A percentile compares a stretch with the other conserved stretches of the same genome.
phyloP scores from a whole-genome alignment of 2,329 filamentous ascomycete species.

The Zarea fungicola region DNA sequence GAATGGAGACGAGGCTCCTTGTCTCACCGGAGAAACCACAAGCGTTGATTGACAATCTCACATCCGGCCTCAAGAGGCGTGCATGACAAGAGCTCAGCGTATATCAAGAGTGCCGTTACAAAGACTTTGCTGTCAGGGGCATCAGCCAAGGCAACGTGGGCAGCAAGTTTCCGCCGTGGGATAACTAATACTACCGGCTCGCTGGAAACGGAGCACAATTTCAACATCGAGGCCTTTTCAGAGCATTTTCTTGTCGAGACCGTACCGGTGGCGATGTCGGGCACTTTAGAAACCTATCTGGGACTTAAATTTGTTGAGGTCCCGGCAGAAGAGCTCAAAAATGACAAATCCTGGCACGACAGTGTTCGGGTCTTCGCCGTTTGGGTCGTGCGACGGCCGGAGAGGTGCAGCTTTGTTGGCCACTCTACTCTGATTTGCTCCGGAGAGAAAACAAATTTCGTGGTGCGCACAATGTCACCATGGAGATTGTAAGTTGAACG shows the following conservation, averaged over 20 bases:
- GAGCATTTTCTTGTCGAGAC: conserved; percentile 52
- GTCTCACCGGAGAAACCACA: conserved; percentile 47
- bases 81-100: not conserved
- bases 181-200: conserved; percentile 41
- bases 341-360: conserved; percentile 32
- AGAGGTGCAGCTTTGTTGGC: conserved; percentile 48
- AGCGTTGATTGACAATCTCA: not conserved
- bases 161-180: conserved; percentile 12
- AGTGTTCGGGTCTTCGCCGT: not conserved
- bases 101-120: not conserved
- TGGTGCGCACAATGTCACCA: conserved; percentile 50
- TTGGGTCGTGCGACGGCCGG: conserved; percentile 13
- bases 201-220: conserved; percentile 48
- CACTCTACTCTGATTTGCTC: conserved; percentile 52
- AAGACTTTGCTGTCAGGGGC: not conserved
- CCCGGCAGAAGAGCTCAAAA: conserved; percentile 41
- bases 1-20: conserved; percentile 51
- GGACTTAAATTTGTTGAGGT: conserved; percentile 50
- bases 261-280: conserved; percentile 49
- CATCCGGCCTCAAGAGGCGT: not conserved
- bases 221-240: conserved; percentile 50
- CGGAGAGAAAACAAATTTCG: conserved; percentile 52
- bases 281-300: conserved; percentile 51
- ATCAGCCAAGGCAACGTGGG: not conserved
- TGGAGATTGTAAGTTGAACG: not conserved